Base-by-base conservation (phyloP, 1,139 yeast species). In the Candida pseudocylindracea region DNA sequence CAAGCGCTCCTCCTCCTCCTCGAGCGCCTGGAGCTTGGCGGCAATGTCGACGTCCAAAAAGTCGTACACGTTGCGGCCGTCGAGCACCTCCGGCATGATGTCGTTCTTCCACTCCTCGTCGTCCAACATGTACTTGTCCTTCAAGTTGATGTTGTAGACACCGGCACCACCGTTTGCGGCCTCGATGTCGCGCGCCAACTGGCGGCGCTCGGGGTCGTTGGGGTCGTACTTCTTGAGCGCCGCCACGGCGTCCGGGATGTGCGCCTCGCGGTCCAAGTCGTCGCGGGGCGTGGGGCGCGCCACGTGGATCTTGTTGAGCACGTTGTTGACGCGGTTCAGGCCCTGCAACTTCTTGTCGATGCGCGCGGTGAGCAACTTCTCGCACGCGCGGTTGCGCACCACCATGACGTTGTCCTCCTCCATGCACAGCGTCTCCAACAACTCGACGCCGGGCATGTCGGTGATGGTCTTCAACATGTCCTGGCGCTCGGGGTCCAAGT, bases 61-160 rank as follows among this genome's bases (percentile, higher is more conserved):
- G 55, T 88, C 99, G 57, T 85, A 85, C 37, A 88, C 94, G 53
- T 88, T 88, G 62, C 74, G 78, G 56, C 99, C 99, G 46, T 88
- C 85, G 52, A 88, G 61, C 36, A 88, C 66, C 61, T 88, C 99
- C 24, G 99, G 99, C 83, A 91, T 83, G 41, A 75, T 67, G 53
- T 88, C 99, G 42, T 81, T 70, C 67, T 88, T 88, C 99, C 99
- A 88, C 39, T 80, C 92, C 32, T 85, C 96, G 49, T 91, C 91
- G 43, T 88, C 98, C 43, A 88, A 63, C 38, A 88, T 46, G 56
- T 88, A 88, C 45, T 75, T 76, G 46, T 85, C 96, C 55, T 83
- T 80, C 58, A 85, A 65, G 59, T 91, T 81, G 47, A 88, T 71
- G 58, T 83, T 88, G 63, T 60, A 88, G 29, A 88, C 98, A 64